phyloP scores from a whole-genome alignment of 495 filamentous ascomycete species.

The Apodospora peruviana region DNA sequence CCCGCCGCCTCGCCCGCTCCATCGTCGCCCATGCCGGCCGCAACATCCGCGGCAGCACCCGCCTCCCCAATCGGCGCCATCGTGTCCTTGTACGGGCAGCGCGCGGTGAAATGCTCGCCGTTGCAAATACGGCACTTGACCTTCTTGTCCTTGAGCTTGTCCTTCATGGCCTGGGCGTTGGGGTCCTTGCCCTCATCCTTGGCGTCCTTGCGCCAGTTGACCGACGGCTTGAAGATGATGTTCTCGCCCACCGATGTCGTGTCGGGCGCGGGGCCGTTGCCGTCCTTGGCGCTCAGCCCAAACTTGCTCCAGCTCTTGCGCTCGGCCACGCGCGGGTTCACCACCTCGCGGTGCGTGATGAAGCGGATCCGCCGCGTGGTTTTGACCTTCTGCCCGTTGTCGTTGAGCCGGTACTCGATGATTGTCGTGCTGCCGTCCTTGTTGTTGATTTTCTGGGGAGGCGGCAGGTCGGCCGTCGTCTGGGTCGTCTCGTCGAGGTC shows the following conservation, averaged over 20 bases:
- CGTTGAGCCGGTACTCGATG: conserved; percentile 83
- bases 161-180: conserved; percentile 77
- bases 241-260: conserved; percentile 95
- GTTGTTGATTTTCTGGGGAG: conserved; percentile 82
- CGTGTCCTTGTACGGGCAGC: conserved; percentile 69
- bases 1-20: conserved; percentile 26
- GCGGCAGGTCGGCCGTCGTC: conserved; percentile 69
- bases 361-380: conserved; percentile 90
- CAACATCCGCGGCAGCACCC: conserved; percentile 45
- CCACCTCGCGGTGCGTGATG: conserved; percentile 79
- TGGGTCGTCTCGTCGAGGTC: conserved; percentile 80
- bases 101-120: conserved; percentile 96
- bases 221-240: conserved; percentile 85
- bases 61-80: conserved; percentile 54
- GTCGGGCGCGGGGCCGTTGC: conserved; percentile 63
- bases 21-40: conserved; percentile 50
- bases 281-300: conserved; percentile 64
- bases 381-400: conserved; percentile 92
- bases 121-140: conserved; percentile 99
- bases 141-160: conserved; percentile 95
- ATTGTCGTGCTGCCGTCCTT: conserved; percentile 97
- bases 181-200: conserved; percentile 72
- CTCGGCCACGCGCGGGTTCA: conserved; percentile 94
- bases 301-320: conserved; percentile 91
- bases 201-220: conserved; percentile 84